A percentile compares a stretch with the other conserved stretches of the same genome.
phyloP scores from a whole-genome alignment of 768 basidiomycete genomes.

The Kwoniella sp. region DNA sequence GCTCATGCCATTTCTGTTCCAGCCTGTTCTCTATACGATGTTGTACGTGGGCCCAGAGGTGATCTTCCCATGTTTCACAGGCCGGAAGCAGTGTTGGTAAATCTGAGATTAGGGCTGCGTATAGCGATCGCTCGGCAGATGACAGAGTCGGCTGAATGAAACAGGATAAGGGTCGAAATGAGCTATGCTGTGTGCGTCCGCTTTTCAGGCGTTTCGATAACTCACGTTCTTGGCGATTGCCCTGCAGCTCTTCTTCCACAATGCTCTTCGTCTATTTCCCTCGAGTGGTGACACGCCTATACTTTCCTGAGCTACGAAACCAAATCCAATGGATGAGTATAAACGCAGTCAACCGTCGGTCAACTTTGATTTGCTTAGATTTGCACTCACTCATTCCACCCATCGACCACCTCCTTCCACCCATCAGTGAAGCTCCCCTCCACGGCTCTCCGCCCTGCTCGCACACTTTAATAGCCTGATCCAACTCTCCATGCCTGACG shows the following conservation, averaged over 20 bases:
- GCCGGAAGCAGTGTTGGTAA: slow-evolving; percentile 67
- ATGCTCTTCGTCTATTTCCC: slow-evolving; percentile 73
- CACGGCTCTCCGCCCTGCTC: slow-evolving; percentile 82
- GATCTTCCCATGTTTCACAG: slow-evolving; percentile 90
- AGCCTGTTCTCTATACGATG: slow-evolving; percentile 75
- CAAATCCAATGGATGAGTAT: slow-evolving; percentile 1
- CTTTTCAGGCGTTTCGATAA: too few species aligned
- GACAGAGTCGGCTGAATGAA: slow-evolving; percentile 62
- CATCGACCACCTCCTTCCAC: slow-evolving; percentile 66
- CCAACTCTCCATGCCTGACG: slow-evolving; percentile 79
- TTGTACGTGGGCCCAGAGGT: slow-evolving; percentile 82
- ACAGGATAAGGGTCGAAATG: not conserved
- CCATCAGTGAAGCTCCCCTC: slow-evolving; percentile 86
- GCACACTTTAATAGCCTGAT: slow-evolving; percentile 80
- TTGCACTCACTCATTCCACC: slow-evolving; percentile 41
- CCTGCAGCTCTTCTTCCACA: slow-evolving; percentile 88
- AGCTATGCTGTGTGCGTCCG: not conserved
- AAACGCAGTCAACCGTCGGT: too few species aligned
- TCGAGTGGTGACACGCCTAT: slow-evolving; percentile 27
- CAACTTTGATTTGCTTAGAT: too few species aligned
- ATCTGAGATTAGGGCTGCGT: slow-evolving; percentile 77
- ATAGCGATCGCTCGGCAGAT: slow-evolving; percentile 77
- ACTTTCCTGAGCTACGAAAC: slow-evolving; percentile 17
- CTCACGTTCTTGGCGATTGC: slow-evolving; percentile 75
- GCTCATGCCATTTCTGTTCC: slow-evolving; percentile 53